These are phyloP conservation scores for Saccharum hybrid DNA, from an alignment of 202 grass and related monocot species.

Conservation along the genomic window DNA sequence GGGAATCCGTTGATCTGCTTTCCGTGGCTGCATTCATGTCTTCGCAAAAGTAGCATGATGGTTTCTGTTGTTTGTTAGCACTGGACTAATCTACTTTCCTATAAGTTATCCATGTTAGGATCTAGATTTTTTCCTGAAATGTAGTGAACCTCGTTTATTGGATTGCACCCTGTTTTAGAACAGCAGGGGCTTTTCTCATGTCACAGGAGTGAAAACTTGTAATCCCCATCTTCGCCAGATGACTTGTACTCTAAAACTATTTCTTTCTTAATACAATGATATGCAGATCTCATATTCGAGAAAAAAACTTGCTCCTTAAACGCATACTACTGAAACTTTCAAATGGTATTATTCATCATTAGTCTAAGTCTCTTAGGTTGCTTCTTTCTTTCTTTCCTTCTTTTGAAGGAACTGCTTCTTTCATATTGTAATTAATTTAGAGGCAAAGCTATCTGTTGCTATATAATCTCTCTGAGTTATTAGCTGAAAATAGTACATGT, in stretches of 20 bases:
- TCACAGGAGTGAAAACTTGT: not conserved
- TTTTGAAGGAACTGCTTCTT: not conserved
- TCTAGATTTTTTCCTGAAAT: conserved; percentile 19
- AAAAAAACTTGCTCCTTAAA: not conserved
- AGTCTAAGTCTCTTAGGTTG: not conserved
- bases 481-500: conserved; percentile 17
- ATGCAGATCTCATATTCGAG: no score
- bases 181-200: not conserved
- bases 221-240: not conserved
- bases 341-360: conserved; percentile 2
- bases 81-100: not conserved
- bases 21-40: not conserved
- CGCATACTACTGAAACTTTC: not conserved
- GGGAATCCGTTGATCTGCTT: not conserved
- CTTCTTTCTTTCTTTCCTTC: not conserved
- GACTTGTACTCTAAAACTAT: no score
- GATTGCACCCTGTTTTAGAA: not conserved
- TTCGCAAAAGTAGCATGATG: not conserved
- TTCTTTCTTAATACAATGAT: no score
- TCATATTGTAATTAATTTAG: not conserved
- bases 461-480: not conserved
- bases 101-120: not conserved
- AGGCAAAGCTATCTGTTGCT: not conserved
- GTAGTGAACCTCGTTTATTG: not conserved
- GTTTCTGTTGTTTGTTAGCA: not conserved